These are phyloP conservation scores for Trichoderma koningiopsis DNA, from an alignment of 2,329 filamentous ascomycete genomes.

Conservation along the genomic window DNA sequence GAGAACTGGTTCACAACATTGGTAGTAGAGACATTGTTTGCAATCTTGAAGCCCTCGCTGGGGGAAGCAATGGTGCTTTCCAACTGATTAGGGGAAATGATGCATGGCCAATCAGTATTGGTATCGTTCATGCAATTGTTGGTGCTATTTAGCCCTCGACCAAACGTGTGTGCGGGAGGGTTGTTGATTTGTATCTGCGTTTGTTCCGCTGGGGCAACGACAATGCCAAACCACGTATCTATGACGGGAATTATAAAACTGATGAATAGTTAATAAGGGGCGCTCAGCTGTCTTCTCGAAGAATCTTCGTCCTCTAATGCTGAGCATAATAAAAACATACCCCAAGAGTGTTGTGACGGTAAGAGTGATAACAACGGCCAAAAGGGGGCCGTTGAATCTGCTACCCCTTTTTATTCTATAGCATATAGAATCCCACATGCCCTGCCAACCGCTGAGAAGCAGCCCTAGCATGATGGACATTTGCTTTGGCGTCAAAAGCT, in stretches of 20 bases:
- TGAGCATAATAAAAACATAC: background rate
- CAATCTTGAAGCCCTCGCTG: background rate
- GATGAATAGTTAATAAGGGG: background rate
- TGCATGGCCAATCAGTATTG: background rate
- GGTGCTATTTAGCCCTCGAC: background rate
- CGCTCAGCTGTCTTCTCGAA: background rate
- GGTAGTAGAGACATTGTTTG: background rate
- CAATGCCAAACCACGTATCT: conserved; percentile 6
- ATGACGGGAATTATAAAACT: background rate
- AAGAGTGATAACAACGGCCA: background rate
- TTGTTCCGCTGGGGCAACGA: background rate
- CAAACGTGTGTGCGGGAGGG: background rate
- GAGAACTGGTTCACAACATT: background rate
- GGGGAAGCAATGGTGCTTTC: background rate
- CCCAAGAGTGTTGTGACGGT: background rate
- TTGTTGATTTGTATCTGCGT: background rate
- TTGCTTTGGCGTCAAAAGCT: conserved; percentile 8
- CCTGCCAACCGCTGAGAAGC: background rate
- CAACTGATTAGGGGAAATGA: background rate
- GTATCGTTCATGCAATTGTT: background rate
- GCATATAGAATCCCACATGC: background rate
- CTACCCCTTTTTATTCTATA: background rate
- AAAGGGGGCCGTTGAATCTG: background rate
- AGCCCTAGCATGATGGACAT: background rate
- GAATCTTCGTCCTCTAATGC: background rate